Evolutionary conservation across 305 asterid genomes (phyloP), one percentile per base, ranked within the genome.

Genomic region (Solanum aculeatissimum): DNA sequence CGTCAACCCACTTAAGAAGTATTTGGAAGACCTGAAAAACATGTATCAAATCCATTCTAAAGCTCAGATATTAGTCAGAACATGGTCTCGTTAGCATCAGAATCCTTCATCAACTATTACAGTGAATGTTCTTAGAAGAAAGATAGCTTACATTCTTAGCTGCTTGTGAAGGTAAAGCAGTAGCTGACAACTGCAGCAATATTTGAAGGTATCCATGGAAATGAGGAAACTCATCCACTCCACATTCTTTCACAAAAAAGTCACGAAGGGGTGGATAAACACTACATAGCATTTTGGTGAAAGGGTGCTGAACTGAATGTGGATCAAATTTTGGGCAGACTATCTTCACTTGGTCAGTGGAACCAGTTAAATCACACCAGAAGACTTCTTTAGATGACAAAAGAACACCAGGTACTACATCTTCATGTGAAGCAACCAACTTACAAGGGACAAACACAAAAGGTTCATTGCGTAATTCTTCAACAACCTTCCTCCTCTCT

Each of bases 191-290:
- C 88, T 92, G 93, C 82, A 90, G 90, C 93, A 97, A 89, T 87
- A 90, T 87, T 90, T 93, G 93, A 89, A 97, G 97, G 88, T 95
- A 93, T 88, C 92, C 90, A 83, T 90, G 80, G 51, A 91, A 84
- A 81, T 98, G 88, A 85, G 97, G 98, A 40, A 85, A 84, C 85
- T 93, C 93, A 68, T 84, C 89, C 84, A 95, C 98, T 87, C 97
- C 96, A 87, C 98, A 97, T 87, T 91, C 97, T 62, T 89, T 91
- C 91, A 97, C 99, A 87, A 97, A 94, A 83, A 95, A 94, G 78
- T 92, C 94, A 79, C 89, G 97, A 88, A 97, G 97, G 80, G 82
- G 85, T 25, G 98, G 97, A 89, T 95, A 97, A 45, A 91, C 54
- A 88, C 86, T 89, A 69, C 84, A 88, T 85, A 97, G 75, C 92